Percentiles rank a stretch among this genome's conserved stretches.
These are phyloP conservation scores for Talaromyces funiculosus DNA, from an alignment of 2,329 filamentous ascomycete species.

Conservation along the genomic window DNA sequence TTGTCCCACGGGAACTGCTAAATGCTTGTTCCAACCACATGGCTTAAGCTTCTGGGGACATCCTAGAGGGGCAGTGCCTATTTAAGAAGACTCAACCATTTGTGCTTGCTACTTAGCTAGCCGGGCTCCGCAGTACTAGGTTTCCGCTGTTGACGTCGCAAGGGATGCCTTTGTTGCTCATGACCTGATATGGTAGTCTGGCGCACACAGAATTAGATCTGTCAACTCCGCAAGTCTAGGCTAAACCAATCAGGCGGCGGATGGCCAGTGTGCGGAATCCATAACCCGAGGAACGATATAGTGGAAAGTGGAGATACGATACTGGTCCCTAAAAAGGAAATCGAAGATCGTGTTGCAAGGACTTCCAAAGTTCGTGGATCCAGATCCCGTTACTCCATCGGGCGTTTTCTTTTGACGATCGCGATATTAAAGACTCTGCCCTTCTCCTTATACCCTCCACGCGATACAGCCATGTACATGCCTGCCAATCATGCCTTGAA, in stretches of 20 bases:
- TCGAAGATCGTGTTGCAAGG: neutral
- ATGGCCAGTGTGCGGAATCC: neutral
- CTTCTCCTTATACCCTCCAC: neutral
- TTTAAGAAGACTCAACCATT: neutral
- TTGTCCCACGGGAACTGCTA: neutral
- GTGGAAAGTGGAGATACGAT: neutral
- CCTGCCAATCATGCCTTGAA: neutral
- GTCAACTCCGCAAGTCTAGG: neutral
- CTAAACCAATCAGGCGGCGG: neutral
- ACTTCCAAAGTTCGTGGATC: neutral
- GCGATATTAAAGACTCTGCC: neutral
- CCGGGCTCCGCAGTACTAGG: neutral
- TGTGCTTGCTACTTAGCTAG: too few relatives aligned
- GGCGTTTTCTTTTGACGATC: neutral
- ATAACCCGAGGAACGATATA: neutral
- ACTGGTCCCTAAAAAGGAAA: neutral
- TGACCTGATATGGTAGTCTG: neutral
- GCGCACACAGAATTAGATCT: slow-evolving; percentile 7
- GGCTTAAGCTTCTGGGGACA: neutral
- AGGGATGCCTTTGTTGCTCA: neutral
- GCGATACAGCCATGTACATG: neutral
- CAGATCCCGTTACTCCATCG: neutral
- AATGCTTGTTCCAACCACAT: neutral
- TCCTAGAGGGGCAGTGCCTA: neutral
- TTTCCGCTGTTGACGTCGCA: neutral